Base-by-base conservation (phyloP, 768 basidiomycete genomes). In the Lepiota venenata region DNA sequence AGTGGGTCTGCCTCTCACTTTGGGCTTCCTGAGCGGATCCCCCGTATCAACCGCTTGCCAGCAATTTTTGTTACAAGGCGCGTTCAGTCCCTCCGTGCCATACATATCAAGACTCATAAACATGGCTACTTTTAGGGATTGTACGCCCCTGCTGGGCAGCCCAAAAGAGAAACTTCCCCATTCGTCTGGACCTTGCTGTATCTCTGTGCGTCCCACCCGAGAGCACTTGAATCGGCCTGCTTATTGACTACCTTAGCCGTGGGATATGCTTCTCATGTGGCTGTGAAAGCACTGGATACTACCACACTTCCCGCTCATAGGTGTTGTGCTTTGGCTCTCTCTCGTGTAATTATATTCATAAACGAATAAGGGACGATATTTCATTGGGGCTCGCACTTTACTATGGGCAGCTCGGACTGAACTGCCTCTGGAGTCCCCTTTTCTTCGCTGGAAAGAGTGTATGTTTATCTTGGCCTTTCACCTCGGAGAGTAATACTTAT, bases 231-330 rank as follows among this genome's bases (percentile, higher is more conserved):
- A 11, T 16, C 12, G 59, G 61, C 37, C 42, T 56, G 56, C 56
- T 12, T 48, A 44, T 3, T 41, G 43, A 55, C 54, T 50, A 51
- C 18, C 39, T 25, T 36, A 76, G 77, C 74, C 7, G 85, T 87
- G 83, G 87, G 87, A 18, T 87, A 80, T 61, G 84, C 84, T 7
- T 84, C 83, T 6, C 81, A 87, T 64, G 63, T 87, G 22, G 78
- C 83, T 2, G 79, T 80, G 35, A 74, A 76, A 57, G 71, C 79
- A 1, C 69, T 84, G 54, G 84, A 85, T 60, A 59, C 55, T 11
- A 66, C 78, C 8, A 60, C 71, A 4, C 66, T 73, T 20, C 71
- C 75, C 6, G 55, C 62, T 4, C 71, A 67, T 47, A 73, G 74
- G 82, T 84, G 66, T 32, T 58, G 66, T 63, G 1, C 10, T 39